A percentile compares a stretch with the other conserved stretches of the same genome.
phyloP scores from a whole-genome alignment of 2,329 filamentous ascomycete genomes.

The Calonectria leucothoes region DNA sequence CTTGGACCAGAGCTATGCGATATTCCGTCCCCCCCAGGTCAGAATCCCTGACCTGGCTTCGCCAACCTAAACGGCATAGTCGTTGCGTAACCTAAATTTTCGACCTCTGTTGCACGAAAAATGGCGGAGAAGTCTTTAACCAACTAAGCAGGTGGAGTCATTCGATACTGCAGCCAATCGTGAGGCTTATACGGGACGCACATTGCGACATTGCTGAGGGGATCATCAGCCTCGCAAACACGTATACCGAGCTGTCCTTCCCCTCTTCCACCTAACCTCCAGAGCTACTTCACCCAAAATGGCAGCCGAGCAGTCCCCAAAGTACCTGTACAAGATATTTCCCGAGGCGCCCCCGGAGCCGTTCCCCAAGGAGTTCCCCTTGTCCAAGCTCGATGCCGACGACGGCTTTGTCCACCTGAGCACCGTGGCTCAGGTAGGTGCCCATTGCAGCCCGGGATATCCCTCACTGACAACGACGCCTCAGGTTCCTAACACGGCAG shows the following conservation, averaged over 20 bases:
- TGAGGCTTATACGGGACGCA: neutral
- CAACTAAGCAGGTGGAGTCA: neutral
- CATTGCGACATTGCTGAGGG: constrained; percentile 21
- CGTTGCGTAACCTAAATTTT: neutral
- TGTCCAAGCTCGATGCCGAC: constrained; percentile 68
- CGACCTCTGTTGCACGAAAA: neutral
- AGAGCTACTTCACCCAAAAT: constrained; percentile 30
- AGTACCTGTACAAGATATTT: constrained; percentile 71
- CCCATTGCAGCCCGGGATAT: neutral
- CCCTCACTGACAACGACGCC: neutral
- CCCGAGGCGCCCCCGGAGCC: constrained; percentile 63
- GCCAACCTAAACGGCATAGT: neutral
- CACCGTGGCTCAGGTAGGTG: constrained; percentile 62
- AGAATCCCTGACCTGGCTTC: neutral
- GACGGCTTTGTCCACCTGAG: constrained; percentile 74
- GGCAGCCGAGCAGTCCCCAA: constrained; percentile 48
- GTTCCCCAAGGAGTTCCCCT: constrained; percentile 64
- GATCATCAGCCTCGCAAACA: neutral
- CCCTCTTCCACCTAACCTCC: neutral
- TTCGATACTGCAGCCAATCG: constrained; percentile 10
- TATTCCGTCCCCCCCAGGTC: neutral
- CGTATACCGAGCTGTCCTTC: neutral
- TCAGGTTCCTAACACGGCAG: constrained; percentile 58
- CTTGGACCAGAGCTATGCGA: neutral
- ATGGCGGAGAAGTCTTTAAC: neutral